phyloP scores from a whole-genome alignment of 2,329 filamentous ascomycete species.

The Fusarium mexicanum region DNA sequence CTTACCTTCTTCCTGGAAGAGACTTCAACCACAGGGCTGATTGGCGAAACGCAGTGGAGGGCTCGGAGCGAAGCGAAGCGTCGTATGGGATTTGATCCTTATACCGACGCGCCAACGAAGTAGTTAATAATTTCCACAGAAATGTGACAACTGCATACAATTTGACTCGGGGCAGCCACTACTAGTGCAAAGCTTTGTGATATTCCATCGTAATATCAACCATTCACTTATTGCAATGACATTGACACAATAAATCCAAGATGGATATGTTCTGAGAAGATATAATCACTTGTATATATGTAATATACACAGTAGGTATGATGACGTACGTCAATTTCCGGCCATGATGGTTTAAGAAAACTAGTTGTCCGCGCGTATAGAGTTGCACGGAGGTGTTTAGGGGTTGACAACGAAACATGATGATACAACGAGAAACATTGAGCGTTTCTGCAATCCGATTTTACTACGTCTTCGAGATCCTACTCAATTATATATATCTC shows the following conservation, averaged over 20 bases:
- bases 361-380: neutral
- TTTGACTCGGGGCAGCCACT: neutral
- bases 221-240: neutral
- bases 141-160: neutral
- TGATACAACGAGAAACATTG: neutral
- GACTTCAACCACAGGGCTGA: slow-evolving; percentile 62
- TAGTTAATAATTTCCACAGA: slow-evolving; percentile 3
- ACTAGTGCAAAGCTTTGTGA: neutral
- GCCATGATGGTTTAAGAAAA: neutral
- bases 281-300: neutral
- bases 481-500: neutral
- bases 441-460: neutral
- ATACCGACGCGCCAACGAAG: slow-evolving; percentile 55
- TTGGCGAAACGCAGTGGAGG: slow-evolving; percentile 56
- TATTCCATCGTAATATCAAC: neutral
- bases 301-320: neutral
- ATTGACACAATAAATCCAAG: neutral
- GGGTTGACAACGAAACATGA: neutral
- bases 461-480: neutral
- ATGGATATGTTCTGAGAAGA: neutral
- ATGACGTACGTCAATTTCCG: neutral
- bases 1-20: slow-evolving; percentile 85
- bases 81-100: slow-evolving; percentile 66
- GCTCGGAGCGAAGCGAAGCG: slow-evolving; percentile 58
- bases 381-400: neutral